Conservation (phyloP, 805 yeast genomes). For the Pichia nakasei region DNA sequence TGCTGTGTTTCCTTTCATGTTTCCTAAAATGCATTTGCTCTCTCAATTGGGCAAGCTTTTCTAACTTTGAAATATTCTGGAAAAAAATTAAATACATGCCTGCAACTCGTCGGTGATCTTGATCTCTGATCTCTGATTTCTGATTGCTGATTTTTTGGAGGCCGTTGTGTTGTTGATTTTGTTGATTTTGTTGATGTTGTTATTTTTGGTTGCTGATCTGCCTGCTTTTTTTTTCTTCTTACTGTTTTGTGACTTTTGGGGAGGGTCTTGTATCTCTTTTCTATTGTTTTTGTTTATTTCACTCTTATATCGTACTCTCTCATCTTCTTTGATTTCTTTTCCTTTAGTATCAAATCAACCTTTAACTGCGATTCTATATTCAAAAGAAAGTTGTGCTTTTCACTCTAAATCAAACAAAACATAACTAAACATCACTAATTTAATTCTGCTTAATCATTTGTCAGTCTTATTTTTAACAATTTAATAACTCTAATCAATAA, state of each 20-base stretch:
- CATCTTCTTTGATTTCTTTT: neutral
- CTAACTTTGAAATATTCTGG: too few relatives aligned
- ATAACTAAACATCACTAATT: neutral
- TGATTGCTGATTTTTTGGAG: too few relatives aligned
- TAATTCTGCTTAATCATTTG: neutral
- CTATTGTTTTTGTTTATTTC: neutral
- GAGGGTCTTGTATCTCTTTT: too few relatives aligned
- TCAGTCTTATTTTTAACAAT: neutral
- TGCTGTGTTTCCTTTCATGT: too few relatives aligned
- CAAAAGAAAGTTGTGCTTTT: neutral
- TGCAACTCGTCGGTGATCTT: too few relatives aligned
- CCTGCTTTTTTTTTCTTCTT: neutral
- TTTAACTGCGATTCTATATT: neutral
- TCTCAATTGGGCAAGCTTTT: too few relatives aligned
- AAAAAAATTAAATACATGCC: too few relatives aligned
- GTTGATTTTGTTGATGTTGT: neutral
- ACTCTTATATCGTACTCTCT: neutral
- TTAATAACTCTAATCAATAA: conserved; percentile 10
- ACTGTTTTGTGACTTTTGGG: too few relatives aligned
- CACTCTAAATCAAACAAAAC: neutral
- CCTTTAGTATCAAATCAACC: neutral
- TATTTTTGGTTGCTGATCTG: neutral
- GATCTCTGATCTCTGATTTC: too few relatives aligned
- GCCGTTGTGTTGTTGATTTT: neutral
- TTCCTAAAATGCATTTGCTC: too few relatives aligned